Evolutionary conservation across 306 rosid genomes (phyloP), one percentile per base, ranked within the genome.

Genomic region (Dalbergia cochinchinensis): DNA sequence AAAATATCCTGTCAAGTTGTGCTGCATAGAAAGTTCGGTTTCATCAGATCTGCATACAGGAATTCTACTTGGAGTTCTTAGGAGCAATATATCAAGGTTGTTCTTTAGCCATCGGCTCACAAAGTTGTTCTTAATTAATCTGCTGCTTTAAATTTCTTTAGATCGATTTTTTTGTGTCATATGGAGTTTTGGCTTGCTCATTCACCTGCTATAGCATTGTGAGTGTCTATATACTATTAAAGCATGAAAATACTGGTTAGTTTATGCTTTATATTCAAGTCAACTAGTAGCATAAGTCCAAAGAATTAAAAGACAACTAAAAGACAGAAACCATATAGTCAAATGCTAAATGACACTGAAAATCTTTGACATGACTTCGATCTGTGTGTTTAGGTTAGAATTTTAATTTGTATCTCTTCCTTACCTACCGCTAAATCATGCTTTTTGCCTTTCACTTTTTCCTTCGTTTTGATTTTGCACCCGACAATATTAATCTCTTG

Each of bases 31-130:
- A 69, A 76, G 79, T 80, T 83, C 82, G 63, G 42, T 89, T 85
- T 86, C 78, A 78, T 73, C 88, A 84, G 89, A 91, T 91, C 90
- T 70, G 72, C 74, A 9, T 16, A 61, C 78, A 59, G 8, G 20
- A 31, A 45, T 55, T 78, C 71, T 73, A 60, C 47, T 37, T 77
- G 76, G 74, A 74, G 85, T 62, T 19, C 69, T 66, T 72, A 41
- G 47, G 42, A 65, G 8, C 57, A 54, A 34, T 62, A 44, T 65
- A 65, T 82, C 73, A 83, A 88, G 90, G 90, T 86, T 69, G 65
- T 78, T 73, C 48, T 80, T 65, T 19, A 31, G 13, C 67, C 16
- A 1, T 67, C 68, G 57, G 15, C 67, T 42, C 12, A 37, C 59
- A 34, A 41, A 41, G 26, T 73, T 53, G 44, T 18, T 77, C 72